phyloP scores from a whole-genome alignment of 2,329 filamentous ascomycete species.

The Botryotinia globosa region DNA sequence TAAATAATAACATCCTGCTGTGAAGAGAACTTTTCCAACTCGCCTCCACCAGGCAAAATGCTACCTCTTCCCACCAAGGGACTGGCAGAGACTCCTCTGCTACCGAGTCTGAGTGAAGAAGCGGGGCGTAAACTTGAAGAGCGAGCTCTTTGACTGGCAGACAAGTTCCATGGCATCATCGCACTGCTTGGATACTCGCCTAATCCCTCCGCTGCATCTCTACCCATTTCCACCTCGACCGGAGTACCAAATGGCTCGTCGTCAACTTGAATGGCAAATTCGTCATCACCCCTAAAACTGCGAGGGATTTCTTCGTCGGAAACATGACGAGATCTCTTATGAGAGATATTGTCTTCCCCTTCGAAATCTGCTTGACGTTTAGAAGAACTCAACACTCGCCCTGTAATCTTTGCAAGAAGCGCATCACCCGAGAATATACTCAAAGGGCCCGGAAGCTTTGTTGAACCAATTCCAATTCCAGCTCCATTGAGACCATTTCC shows the following conservation, averaged over 20 bases:
- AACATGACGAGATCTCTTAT: background rate
- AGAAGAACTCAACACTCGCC: background rate
- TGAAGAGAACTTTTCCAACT: slow-evolving; percentile 30
- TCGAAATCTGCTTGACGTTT: background rate
- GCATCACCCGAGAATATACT: slow-evolving; percentile 55
- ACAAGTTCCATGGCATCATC: slow-evolving; percentile 66
- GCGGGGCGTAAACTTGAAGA: slow-evolving; percentile 38
- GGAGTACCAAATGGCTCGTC: slow-evolving; percentile 33
- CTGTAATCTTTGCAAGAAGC: slow-evolving; percentile 43
- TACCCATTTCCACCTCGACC: slow-evolving; percentile 63
- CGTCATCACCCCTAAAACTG: slow-evolving; percentile 33
- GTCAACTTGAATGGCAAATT: slow-evolving; percentile 42
- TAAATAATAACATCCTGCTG: slow-evolving; percentile 15
- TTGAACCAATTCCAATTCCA: slow-evolving; percentile 45
- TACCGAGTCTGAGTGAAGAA: slow-evolving; percentile 30
- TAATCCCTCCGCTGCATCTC: slow-evolving; percentile 63
- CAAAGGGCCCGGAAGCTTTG: slow-evolving; percentile 48
- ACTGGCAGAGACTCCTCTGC: slow-evolving; percentile 56
- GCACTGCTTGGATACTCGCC: slow-evolving; percentile 63
- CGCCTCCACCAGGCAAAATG: slow-evolving; percentile 25
- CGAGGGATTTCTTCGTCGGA: slow-evolving; percentile 35
- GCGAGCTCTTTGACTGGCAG: slow-evolving; percentile 46
- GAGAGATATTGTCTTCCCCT: background rate
- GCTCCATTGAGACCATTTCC: slow-evolving; percentile 55
- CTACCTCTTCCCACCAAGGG: slow-evolving; percentile 54